phyloP scores from a whole-genome alignment of 2,329 filamentous ascomycete genomes.

The Escovopsis sp. region DNA sequence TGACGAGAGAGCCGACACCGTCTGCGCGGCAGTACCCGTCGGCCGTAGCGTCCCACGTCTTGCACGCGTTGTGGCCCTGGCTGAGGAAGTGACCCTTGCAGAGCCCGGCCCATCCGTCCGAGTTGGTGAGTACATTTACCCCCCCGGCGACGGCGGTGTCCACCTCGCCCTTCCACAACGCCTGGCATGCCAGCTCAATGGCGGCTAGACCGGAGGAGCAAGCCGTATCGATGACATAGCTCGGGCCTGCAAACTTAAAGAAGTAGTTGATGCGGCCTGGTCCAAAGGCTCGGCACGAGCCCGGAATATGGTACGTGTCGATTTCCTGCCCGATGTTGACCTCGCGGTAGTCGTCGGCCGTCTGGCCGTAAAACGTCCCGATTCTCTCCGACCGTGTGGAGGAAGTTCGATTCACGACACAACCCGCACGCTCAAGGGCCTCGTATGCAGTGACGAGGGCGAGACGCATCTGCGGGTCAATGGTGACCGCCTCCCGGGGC shows the following conservation, averaged over 20 bases:
- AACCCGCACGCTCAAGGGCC: constrained; percentile 59
- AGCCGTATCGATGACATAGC: constrained; percentile 56
- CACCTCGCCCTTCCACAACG: constrained; percentile 46
- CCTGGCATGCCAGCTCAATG: constrained; percentile 43
- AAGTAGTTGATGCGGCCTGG: constrained; percentile 39
- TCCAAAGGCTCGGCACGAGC: not conserved
- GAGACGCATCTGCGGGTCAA: constrained; percentile 59
- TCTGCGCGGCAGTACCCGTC: constrained; percentile 42
- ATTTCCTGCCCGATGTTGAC: not conserved
- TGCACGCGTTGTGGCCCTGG: constrained; percentile 16
- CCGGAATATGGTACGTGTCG: not conserved
- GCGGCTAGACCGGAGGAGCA: constrained; percentile 59
- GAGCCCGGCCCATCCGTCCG: constrained; percentile 48
- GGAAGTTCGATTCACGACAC: constrained; percentile 47
- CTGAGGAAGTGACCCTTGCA: constrained; percentile 51
- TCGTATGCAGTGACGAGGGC: constrained; percentile 61
- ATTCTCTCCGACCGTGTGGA: constrained; percentile 17
- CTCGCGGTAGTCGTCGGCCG: not conserved
- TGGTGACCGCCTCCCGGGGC: constrained; percentile 54
- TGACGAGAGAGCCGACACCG: constrained; percentile 28
- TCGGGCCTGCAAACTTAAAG: constrained; percentile 58
- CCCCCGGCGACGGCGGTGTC: constrained; percentile 50
- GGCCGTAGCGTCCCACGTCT: constrained; percentile 48
- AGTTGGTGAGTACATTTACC: constrained; percentile 49
- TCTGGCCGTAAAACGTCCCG: not conserved